phyloP scores from a whole-genome alignment of 1,284 basidiomycete genomes.

The Apiotrichum montevideense region DNA sequence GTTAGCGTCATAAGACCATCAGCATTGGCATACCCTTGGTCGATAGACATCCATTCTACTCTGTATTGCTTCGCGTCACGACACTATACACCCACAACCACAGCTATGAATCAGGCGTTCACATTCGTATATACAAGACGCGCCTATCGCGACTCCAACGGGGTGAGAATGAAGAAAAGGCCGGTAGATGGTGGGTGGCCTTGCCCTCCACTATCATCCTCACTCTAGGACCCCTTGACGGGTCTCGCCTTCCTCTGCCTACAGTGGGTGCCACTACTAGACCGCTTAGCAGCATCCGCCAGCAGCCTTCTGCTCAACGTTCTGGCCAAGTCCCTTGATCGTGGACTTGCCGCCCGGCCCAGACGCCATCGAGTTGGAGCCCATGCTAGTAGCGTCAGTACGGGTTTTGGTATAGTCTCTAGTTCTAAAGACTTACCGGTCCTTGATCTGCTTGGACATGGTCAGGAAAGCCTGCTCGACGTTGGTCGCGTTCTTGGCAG shows the following conservation, averaged over 20 bases:
- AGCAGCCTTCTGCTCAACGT: slow-evolving; percentile 63
- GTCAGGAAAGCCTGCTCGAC: slow-evolving; percentile 99
- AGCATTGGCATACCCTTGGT: no score
- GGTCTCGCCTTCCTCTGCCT: neutral
- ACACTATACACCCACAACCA: neutral
- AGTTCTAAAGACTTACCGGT: slow-evolving; percentile 51
- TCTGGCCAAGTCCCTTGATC: slow-evolving; percentile 60
- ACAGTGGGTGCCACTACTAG: neutral
- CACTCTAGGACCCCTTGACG: slow-evolving; percentile 4
- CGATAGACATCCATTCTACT: no score
- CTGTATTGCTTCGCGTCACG: no score
- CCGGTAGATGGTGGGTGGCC: neutral
- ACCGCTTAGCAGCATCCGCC: slow-evolving; percentile 64
- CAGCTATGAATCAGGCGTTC: slow-evolving; percentile 18
- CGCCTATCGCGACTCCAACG: slow-evolving; percentile 7
- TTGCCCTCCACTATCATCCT: slow-evolving; percentile 3
- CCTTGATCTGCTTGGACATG: slow-evolving; percentile 98
- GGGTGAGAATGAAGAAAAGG: slow-evolving; percentile 1
- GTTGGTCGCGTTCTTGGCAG: slow-evolving; percentile 96
- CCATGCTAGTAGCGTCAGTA: slow-evolving; percentile 48
- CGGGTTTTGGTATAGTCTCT: neutral
- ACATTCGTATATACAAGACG: slow-evolving; percentile 24
- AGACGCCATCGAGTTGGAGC: slow-evolving; percentile 48
- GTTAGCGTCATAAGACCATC: no score
- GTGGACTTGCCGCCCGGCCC: slow-evolving; percentile 50